Conservation (phyloP, 805 yeast genomes). For the Cyberlindnera bimundalis region DNA sequence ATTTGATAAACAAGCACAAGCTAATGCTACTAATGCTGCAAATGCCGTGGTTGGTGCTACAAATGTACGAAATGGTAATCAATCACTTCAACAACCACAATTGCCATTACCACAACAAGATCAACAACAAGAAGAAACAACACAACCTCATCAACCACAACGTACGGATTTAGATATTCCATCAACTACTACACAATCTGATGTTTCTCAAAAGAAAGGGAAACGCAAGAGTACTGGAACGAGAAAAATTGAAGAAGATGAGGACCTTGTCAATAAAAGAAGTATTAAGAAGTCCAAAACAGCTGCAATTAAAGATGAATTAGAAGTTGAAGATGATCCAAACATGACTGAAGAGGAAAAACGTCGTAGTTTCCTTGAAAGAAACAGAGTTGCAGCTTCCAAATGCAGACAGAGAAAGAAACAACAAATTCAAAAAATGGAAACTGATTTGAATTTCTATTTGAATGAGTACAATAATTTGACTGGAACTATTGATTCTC, state of each 20-base stretch:
- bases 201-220: neutral
- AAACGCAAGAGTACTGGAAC: too few relatives aligned
- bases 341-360: slow-evolving; percentile 66
- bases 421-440: slow-evolving; percentile 79
- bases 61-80: slow-evolving; percentile 5
- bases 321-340: neutral
- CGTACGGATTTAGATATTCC: too few relatives aligned
- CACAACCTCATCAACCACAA: neutral
- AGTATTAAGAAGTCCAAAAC: slow-evolving; percentile 7
- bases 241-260: slow-evolving; percentile 1
- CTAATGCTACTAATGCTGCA: slow-evolving; percentile 7
- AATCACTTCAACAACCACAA: neutral
- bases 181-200: too few relatives aligned
- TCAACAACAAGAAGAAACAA: too few relatives aligned
- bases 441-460: slow-evolving; percentile 69
- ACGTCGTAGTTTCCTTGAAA: slow-evolving; percentile 72
- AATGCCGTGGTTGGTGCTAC: slow-evolving; percentile 1
- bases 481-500: slow-evolving; percentile 50
- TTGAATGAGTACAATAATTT: slow-evolving; percentile 67
- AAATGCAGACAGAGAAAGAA: slow-evolving; percentile 95
- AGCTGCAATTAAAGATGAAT: neutral
- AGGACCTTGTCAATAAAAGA: neutral
- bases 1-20: slow-evolving; percentile 17
- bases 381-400: slow-evolving; percentile 93
- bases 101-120: neutral